Evolutionary conservation across 139 green algal genomes (phyloP), one percentile per base, ranked within the genome.

Genomic region (Chlorella sp.): DNA sequence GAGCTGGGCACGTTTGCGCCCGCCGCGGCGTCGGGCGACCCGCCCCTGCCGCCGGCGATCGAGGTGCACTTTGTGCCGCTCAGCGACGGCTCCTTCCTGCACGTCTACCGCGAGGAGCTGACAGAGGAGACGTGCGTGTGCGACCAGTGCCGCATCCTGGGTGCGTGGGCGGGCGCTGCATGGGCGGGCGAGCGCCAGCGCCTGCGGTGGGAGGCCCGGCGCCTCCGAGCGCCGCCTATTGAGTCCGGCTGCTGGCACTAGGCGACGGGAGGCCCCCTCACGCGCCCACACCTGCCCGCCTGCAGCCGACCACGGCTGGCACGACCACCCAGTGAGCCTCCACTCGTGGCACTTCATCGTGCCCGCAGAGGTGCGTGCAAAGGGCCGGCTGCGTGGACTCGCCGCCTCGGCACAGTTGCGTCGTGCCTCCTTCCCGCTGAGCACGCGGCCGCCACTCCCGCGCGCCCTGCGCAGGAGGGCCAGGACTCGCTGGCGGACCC

Each of bases 271-370:
- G 23, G 15, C 3, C 46, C 2, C n/a, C 43, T 48, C n/a, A 19
- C 53, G 25, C 51, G 46, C 46, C 19, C 35, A 42, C 29, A 48
- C 33, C 27, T 43, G 25, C 43, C 45, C 45, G 43, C 46, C 27
- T 50, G 56, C 88, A 96, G 93, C n/a, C n/a, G n/a, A n/a, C n/a
- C n/a, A n/a, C n/a, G n/a, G 94, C 73, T 98, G 94, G 94, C 88
- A 94, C 60, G 80, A 91, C 43, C 93, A 97, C 82, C 93, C 93
- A 0, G 93, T 97, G 23, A 88, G 75, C 62, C 83, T 71, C n/a
- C 76, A 77, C 43, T 79, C 83, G 35, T 97, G 92, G 60, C 94
- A 98, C 82, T 97, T 98, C 67, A 91, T 98, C 51, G 71, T 98
- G 2, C 92, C 93, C 4, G 79, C 80, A 71, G 80, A 82, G 67